Percentiles rank a stretch among this genome's conserved stretches.
Conservation (phyloP, 495 filamentous ascomycete genomes). For the Geoglossum glabrum region DNA sequence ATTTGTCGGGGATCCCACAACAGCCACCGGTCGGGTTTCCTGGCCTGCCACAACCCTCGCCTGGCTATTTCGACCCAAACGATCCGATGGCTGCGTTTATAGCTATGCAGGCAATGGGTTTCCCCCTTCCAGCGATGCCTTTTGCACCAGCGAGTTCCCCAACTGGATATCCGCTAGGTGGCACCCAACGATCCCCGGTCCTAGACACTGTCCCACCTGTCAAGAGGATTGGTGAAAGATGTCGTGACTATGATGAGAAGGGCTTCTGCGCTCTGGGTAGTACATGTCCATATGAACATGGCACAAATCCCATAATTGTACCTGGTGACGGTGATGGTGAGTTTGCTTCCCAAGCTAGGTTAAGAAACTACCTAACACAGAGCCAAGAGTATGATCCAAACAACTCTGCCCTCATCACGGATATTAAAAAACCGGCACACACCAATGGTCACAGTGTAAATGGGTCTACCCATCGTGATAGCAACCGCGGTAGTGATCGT, state of each 20-base stretch:
- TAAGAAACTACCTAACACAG: conserved; percentile 10
- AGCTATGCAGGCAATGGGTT: conserved; percentile 8
- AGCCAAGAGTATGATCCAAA: conserved; percentile 67
- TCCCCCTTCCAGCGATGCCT: conserved; percentile 23
- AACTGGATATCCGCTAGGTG: conserved; percentile 3
- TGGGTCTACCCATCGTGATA: conserved; percentile 6
- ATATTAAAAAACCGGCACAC: conserved; percentile 9
- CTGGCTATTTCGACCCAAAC: conserved; percentile 6
- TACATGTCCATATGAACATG: conserved; percentile 70
- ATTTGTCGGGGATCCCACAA: conserved; percentile 11
- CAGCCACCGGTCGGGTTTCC: conserved; percentile 6
- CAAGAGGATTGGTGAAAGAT: conserved; percentile 33
- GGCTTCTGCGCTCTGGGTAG: conserved; percentile 66
- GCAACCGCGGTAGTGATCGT: conserved; percentile 20
- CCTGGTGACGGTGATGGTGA: conserved; percentile 31
- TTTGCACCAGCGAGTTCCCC: conserved; percentile 21
- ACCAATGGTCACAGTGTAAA: conserved; percentile 1
- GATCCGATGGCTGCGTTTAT: conserved; percentile 6
- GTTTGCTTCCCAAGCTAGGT: conserved; percentile 8
- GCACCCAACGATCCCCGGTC: conserved; percentile 1
- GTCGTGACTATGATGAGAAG: conserved; percentile 72
- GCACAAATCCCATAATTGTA: conserved; percentile 33
- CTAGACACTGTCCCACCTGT: conserved; percentile 1
- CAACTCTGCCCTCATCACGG: conserved; percentile 31
- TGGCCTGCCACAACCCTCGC: conserved; percentile 5